A percentile compares a stretch with the other conserved stretches of the same genome.
Conservation (phyloP, 148 eudicot genomes). For the Persicaria tinctoria region DNA sequence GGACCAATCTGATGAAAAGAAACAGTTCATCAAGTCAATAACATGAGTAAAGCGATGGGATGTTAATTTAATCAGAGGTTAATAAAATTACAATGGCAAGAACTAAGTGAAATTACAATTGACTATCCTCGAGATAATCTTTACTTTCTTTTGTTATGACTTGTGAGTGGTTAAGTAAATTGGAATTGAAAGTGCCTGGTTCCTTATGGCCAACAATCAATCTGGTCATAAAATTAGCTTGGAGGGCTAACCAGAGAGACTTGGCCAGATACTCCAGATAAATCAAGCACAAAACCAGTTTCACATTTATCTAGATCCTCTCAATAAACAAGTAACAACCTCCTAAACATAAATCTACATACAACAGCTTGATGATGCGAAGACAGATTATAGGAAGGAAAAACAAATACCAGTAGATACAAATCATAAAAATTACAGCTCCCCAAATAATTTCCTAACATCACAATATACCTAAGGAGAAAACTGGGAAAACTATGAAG, state of each 20-base stretch:
- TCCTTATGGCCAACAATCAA: neutral
- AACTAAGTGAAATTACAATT: neutral
- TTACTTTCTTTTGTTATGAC: neutral
- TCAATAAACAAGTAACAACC: neutral
- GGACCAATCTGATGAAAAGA: conserved; percentile 73
- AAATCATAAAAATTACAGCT: too few species aligned
- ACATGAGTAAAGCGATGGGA: neutral
- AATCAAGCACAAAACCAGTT: neutral
- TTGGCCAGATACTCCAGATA: too few species aligned
- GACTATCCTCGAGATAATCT: neutral
- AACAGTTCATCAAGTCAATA: neutral
- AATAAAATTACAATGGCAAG: neutral
- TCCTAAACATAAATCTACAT: too few species aligned
- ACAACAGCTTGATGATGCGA: too few species aligned
- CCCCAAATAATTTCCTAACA: too few species aligned
- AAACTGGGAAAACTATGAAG: too few species aligned
- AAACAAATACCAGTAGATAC: too few species aligned
- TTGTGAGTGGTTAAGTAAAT: neutral
- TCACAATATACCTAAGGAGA: too few species aligned
- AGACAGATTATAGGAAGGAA: too few species aligned
- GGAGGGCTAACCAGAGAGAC: neutral
- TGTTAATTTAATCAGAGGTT: neutral
- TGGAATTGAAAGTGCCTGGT: neutral
- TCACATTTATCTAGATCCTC: neutral
- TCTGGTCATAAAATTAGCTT: neutral